Percentiles rank a stretch among this genome's conserved stretches.
Conservation (phyloP, 371 early-diverging fungal genomes). For the Umbelopsis sp. region DNA sequence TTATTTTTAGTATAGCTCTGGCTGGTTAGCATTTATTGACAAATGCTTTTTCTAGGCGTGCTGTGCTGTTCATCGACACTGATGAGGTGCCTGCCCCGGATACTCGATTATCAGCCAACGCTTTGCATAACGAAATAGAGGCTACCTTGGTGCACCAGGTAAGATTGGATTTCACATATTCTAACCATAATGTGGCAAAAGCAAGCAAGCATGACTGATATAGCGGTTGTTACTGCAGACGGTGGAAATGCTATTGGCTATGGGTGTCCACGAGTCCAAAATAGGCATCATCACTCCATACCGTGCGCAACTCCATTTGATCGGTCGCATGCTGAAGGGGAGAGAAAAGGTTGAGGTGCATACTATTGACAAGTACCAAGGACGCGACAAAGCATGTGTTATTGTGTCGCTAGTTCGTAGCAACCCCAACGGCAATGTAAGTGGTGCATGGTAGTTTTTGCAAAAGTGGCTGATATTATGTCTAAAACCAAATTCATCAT, state of each 20-base stretch:
- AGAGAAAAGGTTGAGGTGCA: conserved; percentile 63
- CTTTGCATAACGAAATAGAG: conserved; percentile 74
- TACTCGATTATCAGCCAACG: conserved; percentile 45
- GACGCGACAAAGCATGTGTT: conserved; percentile 90
- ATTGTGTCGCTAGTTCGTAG: conserved; percentile 89
- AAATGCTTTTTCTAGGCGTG: conserved; percentile 34
- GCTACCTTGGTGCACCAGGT: conserved; percentile 64
- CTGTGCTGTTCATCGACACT: conserved; percentile 85
- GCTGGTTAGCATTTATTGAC: not conserved
- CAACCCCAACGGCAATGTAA: conserved; percentile 71
- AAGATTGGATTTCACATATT: not conserved
- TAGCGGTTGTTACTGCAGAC: conserved; percentile 30
- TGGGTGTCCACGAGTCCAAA: conserved; percentile 66
- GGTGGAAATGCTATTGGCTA: conserved; percentile 56
- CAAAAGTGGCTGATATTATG: not conserved
- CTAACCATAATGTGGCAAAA: not conserved
- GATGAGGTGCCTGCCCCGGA: conserved; percentile 71
- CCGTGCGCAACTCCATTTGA: conserved; percentile 77
- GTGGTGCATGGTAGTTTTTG: conserved; percentile 17
- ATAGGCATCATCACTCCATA: conserved; percentile 90
- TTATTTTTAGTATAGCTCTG: too few relatives aligned
- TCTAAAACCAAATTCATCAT: not conserved
- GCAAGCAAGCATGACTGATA: not conserved
- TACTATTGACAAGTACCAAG: conserved; percentile 94
- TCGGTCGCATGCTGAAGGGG: conserved; percentile 45